Evolutionary conservation across 805 yeast genomes (phyloP), one percentile per base, ranked within the genome.

Genomic region (Cyberlindnera petersonii): DNA sequence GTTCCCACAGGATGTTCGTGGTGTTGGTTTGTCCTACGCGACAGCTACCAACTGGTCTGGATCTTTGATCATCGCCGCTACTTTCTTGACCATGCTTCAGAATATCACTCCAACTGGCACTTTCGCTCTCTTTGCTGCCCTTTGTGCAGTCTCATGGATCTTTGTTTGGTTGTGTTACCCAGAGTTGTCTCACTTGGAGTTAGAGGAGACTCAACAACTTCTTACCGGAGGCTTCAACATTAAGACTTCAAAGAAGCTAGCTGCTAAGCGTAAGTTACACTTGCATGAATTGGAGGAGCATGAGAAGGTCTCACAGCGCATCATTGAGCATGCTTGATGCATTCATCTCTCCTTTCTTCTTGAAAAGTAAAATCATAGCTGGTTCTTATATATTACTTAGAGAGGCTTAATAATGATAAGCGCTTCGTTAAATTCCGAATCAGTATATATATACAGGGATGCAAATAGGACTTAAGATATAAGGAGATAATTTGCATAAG

Each of bases 21-120:
- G 96, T 43, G 72, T 87, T 33, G 98, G 98, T 44, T 80, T 87
- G 8, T 86, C 95, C 42, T 82, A 77, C 54, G 88, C 96, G 2
- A 86, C 97, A 10, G 91, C 93, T 13, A 80, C 89, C 31, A 91
- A 91, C 67, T 91, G 98, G 98, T 77, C 87, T 6, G 98, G 98
- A 36, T 87, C 96, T 19, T 69, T 91, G 53, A 82, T 86, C 29
- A 86, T 93, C 58, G 85, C 97, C 1, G 76, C 96, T 3, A 85
- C 96, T 0, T 91, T 89, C 65, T 72, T 93, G 61, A 91, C 98
- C 21, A 88, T 91, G 97, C 72, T 93, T 66, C 77, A 86, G 58
- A 84, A 79, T 50, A 87, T 93, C 47, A 86, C 98, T 1, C 97
- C 98, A 30, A 78, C 96, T 0, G 98, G 98, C 19, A 91, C 98